Conservation (phyloP, 192 early-diverging fungal species). For the Coemansia sp. region DNA sequence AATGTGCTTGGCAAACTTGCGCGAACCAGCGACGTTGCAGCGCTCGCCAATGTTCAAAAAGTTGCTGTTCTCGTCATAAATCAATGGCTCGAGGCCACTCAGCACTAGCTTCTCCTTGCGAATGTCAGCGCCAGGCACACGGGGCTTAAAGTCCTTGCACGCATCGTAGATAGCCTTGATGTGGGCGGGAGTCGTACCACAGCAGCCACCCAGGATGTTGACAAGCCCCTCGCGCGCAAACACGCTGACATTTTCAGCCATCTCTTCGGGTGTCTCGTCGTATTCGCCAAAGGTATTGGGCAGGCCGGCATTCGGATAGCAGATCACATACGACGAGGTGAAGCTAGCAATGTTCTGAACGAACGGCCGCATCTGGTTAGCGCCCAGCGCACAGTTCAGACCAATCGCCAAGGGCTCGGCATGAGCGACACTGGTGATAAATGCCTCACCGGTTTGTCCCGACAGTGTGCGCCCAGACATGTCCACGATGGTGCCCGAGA, state of each 20-base stretch:
- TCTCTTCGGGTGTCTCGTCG: constrained; percentile 84
- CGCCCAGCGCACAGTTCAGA: constrained; percentile 86
- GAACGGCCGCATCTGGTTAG: constrained; percentile 95
- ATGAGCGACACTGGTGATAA: constrained; percentile 83
- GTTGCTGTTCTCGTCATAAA: constrained; percentile 77
- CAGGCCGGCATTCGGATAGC: constrained; percentile 96
- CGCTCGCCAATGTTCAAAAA: constrained; percentile 97
- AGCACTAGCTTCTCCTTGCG: constrained; percentile 74
- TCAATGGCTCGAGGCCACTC: constrained; percentile 85
- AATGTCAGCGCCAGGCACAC: constrained; percentile 72
- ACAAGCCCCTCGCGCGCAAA: constrained; percentile 94
- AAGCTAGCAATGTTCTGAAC: constrained; percentile 87
- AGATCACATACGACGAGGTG: constrained; percentile 81
- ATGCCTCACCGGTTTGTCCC: constrained; percentile 96
- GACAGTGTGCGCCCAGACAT: constrained; percentile 94
- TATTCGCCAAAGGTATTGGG: constrained; percentile 98
- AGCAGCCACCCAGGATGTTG: constrained; percentile 97
- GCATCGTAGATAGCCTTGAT: constrained; percentile 84
- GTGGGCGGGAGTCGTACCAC: constrained; percentile 94
- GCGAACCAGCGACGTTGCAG: constrained; percentile 96
- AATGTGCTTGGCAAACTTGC: constrained; percentile 93
- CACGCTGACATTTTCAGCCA: constrained; percentile 81
- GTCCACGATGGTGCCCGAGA: constrained; percentile 96
- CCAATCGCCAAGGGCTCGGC: constrained; percentile 87
- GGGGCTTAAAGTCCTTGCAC: constrained; percentile 75